A percentile compares a stretch with the other conserved stretches of the same genome.
These are phyloP conservation scores for Talaromyces sp. DNA, from an alignment of 2,329 filamentous ascomycete species.

Conservation along the genomic window DNA sequence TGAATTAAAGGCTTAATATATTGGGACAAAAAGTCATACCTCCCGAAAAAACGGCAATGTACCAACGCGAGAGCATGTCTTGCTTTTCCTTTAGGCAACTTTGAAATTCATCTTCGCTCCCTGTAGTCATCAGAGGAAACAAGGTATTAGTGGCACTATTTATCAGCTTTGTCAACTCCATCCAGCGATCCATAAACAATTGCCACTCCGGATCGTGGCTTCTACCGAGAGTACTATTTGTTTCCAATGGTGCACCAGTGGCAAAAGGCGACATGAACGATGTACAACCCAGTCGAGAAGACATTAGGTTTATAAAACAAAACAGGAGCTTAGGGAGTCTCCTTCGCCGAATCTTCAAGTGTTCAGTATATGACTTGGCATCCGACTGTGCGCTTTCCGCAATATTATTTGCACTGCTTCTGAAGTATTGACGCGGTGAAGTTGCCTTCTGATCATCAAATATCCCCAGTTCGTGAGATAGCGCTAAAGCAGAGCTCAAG, in stretches of 20 bases:
- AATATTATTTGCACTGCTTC: too few relatives aligned
- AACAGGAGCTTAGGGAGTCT: slow-evolving; percentile 27
- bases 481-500: slow-evolving; percentile 44
- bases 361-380: slow-evolving; percentile 6
- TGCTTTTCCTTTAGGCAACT: background rate
- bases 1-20: too few relatives aligned
- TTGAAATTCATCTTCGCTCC: background rate
- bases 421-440: background rate
- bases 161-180: slow-evolving; percentile 41
- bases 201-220: slow-evolving; percentile 36
- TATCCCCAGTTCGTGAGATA: slow-evolving; percentile 47
- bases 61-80: background rate
- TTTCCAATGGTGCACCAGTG: slow-evolving; percentile 37
- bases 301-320: slow-evolving; percentile 41
- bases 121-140: slow-evolving; percentile 30
- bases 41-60: background rate
- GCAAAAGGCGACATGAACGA: slow-evolving; percentile 22
- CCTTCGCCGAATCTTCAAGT: slow-evolving; percentile 16
- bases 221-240: slow-evolving; percentile 18
- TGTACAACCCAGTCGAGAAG: slow-evolving; percentile 41
- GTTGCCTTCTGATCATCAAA: slow-evolving; percentile 27
- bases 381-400: background rate
- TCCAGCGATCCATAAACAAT: slow-evolving; percentile 48
- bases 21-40: background rate
- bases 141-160: slow-evolving; percentile 49